Evolutionary conservation across 2,329 filamentous ascomycete genomes (phyloP).

Genomic region (Exophiala lecanii-corni): DNA sequence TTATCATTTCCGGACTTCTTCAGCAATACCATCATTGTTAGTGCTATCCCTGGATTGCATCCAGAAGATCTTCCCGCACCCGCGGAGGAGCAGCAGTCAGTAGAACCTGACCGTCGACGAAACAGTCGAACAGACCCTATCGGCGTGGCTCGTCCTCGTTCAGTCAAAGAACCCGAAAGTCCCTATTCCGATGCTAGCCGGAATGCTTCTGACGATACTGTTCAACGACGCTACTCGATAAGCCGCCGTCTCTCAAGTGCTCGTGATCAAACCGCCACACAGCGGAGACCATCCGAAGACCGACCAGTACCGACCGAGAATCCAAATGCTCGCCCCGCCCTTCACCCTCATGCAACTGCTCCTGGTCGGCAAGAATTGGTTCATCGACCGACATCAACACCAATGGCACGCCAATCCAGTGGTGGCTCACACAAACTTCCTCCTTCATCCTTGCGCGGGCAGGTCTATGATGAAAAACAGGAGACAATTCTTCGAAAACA

Average conservation of each 20-base stretch:
- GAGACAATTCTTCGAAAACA: constrained; percentile 30
- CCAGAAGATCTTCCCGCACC: constrained; percentile 62
- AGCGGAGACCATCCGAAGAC: constrained; percentile 14
- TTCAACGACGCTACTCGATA: constrained; percentile 14
- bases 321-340: constrained; percentile 29
- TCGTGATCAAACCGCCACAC: constrained; percentile 13
- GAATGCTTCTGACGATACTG: constrained; percentile 15
- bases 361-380: constrained; percentile 37
- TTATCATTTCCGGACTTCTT: constrained; percentile 87
- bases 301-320: constrained; percentile 21
- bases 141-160: constrained; percentile 17
- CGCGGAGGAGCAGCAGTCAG: neutral
- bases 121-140: constrained; percentile 22
- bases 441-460: constrained; percentile 46
- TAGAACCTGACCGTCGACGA: constrained; percentile 14
- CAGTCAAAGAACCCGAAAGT: constrained; percentile 23
- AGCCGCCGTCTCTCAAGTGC: constrained; percentile 20
- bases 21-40: constrained; percentile 64
- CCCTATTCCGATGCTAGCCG: constrained; percentile 21
- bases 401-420: constrained; percentile 61
- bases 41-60: constrained; percentile 73
- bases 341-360: constrained; percentile 36
- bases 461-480: constrained; percentile 37
- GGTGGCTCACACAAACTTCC: constrained; percentile 29
- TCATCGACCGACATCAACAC: constrained; percentile 35